phyloP scores from a whole-genome alignment of 2,329 filamentous ascomycete genomes.

The Colletotrichum incanum region DNA sequence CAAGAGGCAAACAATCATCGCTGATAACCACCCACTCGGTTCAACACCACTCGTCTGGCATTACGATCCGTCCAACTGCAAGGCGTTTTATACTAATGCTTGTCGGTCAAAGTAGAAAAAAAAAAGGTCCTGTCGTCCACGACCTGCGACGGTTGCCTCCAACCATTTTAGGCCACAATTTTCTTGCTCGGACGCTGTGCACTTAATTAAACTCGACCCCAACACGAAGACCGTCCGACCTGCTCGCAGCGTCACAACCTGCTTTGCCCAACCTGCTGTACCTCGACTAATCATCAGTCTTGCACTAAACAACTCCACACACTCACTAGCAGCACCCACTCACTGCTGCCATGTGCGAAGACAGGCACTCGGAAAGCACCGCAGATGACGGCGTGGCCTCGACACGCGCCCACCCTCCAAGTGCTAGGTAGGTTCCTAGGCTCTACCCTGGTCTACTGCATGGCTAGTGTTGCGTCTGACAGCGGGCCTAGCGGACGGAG shows the following conservation, averaged over 20 bases:
- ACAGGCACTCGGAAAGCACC: slow-evolving; percentile 26
- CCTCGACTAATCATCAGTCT: slow-evolving; percentile 7
- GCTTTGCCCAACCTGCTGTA: slow-evolving; percentile 7
- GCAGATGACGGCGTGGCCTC: slow-evolving; percentile 27
- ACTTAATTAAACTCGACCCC: neutral
- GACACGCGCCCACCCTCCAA: slow-evolving; percentile 35
- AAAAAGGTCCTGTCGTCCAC: slow-evolving; percentile 4
- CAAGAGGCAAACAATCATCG: neutral
- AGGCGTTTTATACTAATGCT: neutral
- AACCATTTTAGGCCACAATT: neutral
- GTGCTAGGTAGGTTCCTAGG: slow-evolving; percentile 31
- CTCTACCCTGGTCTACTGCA: slow-evolving; percentile 5
- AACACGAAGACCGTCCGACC: neutral
- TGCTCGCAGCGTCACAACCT: slow-evolving; percentile 9
- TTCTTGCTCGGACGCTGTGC: slow-evolving; percentile 9
- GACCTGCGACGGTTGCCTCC: neutral
- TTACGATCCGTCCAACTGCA: neutral
- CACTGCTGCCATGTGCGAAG: slow-evolving; percentile 25
- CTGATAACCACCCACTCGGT: neutral
- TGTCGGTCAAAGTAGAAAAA: slow-evolving; percentile 1
- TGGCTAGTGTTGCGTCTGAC: slow-evolving; percentile 29
- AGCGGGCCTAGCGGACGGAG: slow-evolving; percentile 33
- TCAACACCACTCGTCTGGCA: neutral
- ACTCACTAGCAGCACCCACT: neutral
- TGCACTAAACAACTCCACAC: neutral